Base-by-base conservation (phyloP, 2,329 filamentous ascomycete genomes). In the Ophiostoma sp. region DNA sequence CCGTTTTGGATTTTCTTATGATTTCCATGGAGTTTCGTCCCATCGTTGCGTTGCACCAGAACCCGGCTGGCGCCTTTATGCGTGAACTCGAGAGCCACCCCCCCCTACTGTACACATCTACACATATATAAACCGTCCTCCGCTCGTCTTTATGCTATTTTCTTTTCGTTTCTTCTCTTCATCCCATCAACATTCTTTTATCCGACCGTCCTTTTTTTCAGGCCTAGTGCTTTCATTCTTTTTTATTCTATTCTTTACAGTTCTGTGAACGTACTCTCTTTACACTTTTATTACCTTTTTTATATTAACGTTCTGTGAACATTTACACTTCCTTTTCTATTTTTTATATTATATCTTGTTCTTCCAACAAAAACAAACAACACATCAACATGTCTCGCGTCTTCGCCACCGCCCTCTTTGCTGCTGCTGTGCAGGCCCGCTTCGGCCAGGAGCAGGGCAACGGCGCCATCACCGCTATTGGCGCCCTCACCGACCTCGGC, bases 371-470 rank as follows among this genome's bases (percentile, higher is more conserved):
- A 23, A 54, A 17, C 35, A 57, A 23, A 23, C 23, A 17, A 36
- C 54, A 57, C 44, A 23, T 69, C 23, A 66, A 17, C 67, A 74
- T 72, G 71, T 70, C 71, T 70, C 71, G 68, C 72, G 81, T 81
- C 74, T 75, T 77, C 73, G 79, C 80, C 73, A 69, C 77, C 68
- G 71, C 81, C 70, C 74, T 82, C 72, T 68, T 73, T n/a, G 71
- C 70, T 17, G 68, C 70, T 2, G 65, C 67, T 23, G 72, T 54
- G 17, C 70, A 84, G 73, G 84, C 84, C 71, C 82, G 88, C 73
- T 90, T 90, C 77, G 84, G 83, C 60, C 87, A 89, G 79, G 88
- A 90, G 77, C 85, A 89, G 76, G 76, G 81, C 65, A 74, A 74
- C 71, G 73, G 73, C 2, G 84, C 86, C 68, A 86, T 88, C 65